Evolutionary conservation across 1,284 basidiomycete genomes (phyloP).

Genomic region (Ustilago bromivora): DNA sequence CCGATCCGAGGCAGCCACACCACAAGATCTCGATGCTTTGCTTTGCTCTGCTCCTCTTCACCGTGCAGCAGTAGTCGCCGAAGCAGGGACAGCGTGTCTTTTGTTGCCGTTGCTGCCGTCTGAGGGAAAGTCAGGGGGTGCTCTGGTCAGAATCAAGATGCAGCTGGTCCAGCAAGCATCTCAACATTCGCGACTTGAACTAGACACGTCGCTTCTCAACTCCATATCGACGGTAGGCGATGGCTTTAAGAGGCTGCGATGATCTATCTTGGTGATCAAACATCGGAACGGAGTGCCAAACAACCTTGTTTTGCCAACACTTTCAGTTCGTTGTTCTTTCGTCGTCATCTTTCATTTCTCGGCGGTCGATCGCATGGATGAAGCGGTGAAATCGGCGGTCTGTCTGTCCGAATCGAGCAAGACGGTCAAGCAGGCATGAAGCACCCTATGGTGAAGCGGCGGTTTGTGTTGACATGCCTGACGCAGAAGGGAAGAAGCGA

Average conservation of each 20-base stretch:
- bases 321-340: background rate
- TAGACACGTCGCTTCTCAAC: too few relatives aligned
- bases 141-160: too few relatives aligned
- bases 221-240: too few relatives aligned
- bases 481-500: background rate
- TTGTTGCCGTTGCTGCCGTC: too few relatives aligned
- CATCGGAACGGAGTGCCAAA: background rate
- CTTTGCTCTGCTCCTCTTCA: background rate
- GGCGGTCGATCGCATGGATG: background rate
- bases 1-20: conserved; percentile 2
- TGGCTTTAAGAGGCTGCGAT: background rate
- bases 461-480: background rate
- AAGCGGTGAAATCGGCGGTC: background rate
- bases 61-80: background rate
- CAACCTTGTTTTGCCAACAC: background rate
- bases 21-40: background rate
- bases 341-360: background rate
- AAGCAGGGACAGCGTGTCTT: background rate
- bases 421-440: too few relatives aligned
- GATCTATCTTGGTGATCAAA: background rate
- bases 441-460: background rate
- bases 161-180: too few relatives aligned
- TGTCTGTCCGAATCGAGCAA: background rate
- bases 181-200: too few relatives aligned
- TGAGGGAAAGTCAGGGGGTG: too few relatives aligned